Evolutionary conservation across 148 eudicot species (phyloP), one percentile per base, ranked within the genome.

Genomic region (Camellia japonica): DNA sequence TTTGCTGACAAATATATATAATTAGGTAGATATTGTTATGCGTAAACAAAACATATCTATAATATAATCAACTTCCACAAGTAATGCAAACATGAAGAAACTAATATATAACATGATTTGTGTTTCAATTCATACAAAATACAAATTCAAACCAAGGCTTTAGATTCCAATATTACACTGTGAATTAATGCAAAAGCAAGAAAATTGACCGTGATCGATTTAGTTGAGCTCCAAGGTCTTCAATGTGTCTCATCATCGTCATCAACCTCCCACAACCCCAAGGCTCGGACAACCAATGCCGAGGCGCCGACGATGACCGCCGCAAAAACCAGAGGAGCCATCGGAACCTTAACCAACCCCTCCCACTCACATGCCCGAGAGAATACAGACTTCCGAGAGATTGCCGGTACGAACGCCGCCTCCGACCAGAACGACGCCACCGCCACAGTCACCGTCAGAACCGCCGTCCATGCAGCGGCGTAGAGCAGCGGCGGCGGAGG

Each of bases 291-390:
- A 0, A 87, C 80, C 74, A 81, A 92, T 54, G 90, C 95, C 14
- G 97, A 92, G 78, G 85, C 77, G n/a, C 88, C 91, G 23, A 94
- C 98, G 1, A 94, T 74, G 9, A 88, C 80, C 0, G 95, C 95
- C 7, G 98, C 93, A 67, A 91, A 94, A 23, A 94, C 63, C 4
- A 93, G 95, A 23, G 98, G 93, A 4, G 91, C 93, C 18, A 91
- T 67, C 6, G 95, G 98, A 38, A 94, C 87, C 85, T 94, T 87
- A 4, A 92, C 65, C 18, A 60, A 49, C 2, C 42, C 74, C 19
- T 76, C 83, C 9, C 68, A 68, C 11, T 55, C 80, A 67, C 96
- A 92, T 13, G 83, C 71, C 15, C 63, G 49, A 0, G 92, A 87
- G 49, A 87, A 85, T 6, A 90, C 76, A 1, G 94, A 88, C 5